Evolutionary conservation across 495 filamentous ascomycete genomes (phyloP).

Genomic region (Peziza echinospora): DNA sequence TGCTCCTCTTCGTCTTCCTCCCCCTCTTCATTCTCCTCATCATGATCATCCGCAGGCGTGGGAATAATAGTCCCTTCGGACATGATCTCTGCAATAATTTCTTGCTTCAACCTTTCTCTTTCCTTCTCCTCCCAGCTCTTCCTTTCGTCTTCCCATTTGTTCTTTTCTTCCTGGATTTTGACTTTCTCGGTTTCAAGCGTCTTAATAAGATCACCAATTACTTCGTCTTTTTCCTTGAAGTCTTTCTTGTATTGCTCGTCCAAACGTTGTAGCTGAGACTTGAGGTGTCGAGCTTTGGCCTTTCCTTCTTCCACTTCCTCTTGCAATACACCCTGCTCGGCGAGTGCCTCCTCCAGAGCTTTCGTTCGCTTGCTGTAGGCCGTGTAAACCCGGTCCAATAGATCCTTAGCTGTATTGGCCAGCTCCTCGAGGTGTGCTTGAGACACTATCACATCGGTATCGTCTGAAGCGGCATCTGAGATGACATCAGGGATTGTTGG

Average conservation of each 20-base stretch:
- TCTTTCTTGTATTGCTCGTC: slow-evolving; percentile 7
- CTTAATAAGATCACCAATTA: slow-evolving; percentile 10
- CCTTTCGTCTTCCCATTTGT: not conserved
- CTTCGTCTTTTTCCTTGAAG: slow-evolving; percentile 9
- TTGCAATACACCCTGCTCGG: slow-evolving; percentile 3
- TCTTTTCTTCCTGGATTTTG: not conserved
- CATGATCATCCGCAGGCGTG: no score
- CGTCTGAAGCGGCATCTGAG: not conserved
- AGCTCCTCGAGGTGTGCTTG: slow-evolving; percentile 12
- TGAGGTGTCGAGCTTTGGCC: slow-evolving; percentile 8
- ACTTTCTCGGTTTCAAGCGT: slow-evolving; percentile 2
- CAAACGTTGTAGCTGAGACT: slow-evolving; percentile 11
- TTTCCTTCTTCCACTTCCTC: slow-evolving; percentile 11
- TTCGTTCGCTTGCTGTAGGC: slow-evolving; percentile 15
- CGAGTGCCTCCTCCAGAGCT: slow-evolving; percentile 7
- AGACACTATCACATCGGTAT: no score
- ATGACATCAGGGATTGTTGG: no score
- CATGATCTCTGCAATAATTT: not conserved
- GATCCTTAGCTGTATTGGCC: slow-evolving; percentile 12
- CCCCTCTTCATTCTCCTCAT: no score
- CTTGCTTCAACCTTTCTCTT: not conserved
- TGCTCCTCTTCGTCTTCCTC: not conserved
- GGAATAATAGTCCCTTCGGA: no score
- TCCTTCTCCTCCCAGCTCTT: not conserved
- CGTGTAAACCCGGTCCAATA: slow-evolving; percentile 17